Percentiles rank a stretch among this genome's conserved stretches.
Evolutionary conservation across 192 early-diverging fungal species (phyloP).

Genomic region (Backusella westeae): DNA sequence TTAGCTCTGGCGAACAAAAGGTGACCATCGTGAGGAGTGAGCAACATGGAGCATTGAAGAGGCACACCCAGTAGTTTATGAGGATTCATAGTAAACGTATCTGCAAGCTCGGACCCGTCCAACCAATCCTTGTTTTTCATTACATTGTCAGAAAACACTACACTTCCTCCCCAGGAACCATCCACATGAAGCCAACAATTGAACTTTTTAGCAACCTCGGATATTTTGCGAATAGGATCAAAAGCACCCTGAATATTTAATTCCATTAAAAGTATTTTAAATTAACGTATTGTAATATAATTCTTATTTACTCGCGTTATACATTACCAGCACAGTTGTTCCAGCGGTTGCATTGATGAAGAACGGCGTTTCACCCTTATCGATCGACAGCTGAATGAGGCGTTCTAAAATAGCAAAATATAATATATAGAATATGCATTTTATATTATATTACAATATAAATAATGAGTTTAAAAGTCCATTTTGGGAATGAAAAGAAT

Average conservation of each 20-base stretch:
- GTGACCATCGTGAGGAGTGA: constrained; percentile 44
- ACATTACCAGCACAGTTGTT: constrained; percentile 69
- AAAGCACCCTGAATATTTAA: constrained; percentile 56
- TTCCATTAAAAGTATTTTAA: background rate
- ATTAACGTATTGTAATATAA: background rate
- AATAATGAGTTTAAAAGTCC: background rate
- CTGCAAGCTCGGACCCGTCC: constrained; percentile 50
- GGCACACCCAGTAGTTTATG: constrained; percentile 83
- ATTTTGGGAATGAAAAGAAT: background rate
- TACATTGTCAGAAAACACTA: constrained; percentile 55
- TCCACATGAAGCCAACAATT: constrained; percentile 78
- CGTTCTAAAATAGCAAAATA: constrained; percentile 33
- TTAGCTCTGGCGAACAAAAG: constrained; percentile 60
- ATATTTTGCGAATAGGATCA: constrained; percentile 65
- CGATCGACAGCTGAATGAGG: constrained; percentile 40
- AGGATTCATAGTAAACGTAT: constrained; percentile 76
- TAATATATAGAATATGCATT: background rate
- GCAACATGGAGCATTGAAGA: constrained; percentile 73
- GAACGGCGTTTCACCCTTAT: constrained; percentile 59
- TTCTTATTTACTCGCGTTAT: background rate
- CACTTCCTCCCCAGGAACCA: constrained; percentile 75
- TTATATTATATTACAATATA: background rate
- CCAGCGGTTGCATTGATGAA: constrained; percentile 84
- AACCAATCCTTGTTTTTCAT: constrained; percentile 36
- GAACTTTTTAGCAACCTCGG: constrained; percentile 54